These are phyloP conservation scores for Biscogniauxia mediterranea DNA, from an alignment of 2,329 filamentous ascomycete species.

Conservation along the genomic window DNA sequence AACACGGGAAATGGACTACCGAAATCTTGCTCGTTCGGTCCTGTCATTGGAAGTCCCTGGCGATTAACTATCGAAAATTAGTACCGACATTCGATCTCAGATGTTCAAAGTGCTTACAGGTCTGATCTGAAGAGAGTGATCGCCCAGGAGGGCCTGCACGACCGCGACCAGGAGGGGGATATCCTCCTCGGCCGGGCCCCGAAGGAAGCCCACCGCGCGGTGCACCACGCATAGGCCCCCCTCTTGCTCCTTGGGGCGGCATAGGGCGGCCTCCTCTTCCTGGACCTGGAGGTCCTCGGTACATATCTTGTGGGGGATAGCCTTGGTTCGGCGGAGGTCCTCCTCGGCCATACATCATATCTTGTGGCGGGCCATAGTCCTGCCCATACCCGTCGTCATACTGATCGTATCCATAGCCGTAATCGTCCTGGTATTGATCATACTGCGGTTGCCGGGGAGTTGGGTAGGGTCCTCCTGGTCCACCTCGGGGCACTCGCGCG, in stretches of 20 bases:
- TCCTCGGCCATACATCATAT: slow-evolving; percentile 45
- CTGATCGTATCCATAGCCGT: slow-evolving; percentile 46
- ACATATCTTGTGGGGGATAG: slow-evolving; percentile 45
- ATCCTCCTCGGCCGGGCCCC: slow-evolving; percentile 29
- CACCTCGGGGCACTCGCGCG: slow-evolving; percentile 36
- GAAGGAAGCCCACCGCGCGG: slow-evolving; percentile 28
- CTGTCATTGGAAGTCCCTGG: slow-evolving; percentile 21
- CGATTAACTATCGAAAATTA: slow-evolving; percentile 24
- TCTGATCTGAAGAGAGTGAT: slow-evolving; percentile 37
- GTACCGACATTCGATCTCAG: slow-evolving; percentile 1
- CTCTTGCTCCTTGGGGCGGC: slow-evolving; percentile 44
- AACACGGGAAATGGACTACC: slow-evolving; percentile 43
- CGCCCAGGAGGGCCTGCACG: slow-evolving; percentile 41
- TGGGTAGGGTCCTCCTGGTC: slow-evolving; percentile 25
- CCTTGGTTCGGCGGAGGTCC: slow-evolving; percentile 37
- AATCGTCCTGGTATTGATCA: slow-evolving; percentile 45
- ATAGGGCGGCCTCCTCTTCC: slow-evolving; percentile 39
- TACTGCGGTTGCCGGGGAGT: slow-evolving; percentile 36
- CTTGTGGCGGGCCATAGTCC: slow-evolving; percentile 41
- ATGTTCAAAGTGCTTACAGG: slow-evolving; percentile 21
- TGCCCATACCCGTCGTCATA: slow-evolving; percentile 42
- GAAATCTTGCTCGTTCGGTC: slow-evolving; percentile 35
- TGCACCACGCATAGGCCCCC: slow-evolving; percentile 44
- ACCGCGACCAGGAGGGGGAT: slow-evolving; percentile 27
- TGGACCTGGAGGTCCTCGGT: slow-evolving; percentile 39